Conservation (phyloP, 2,329 filamentous ascomycete genomes). For the Aureobasidium sp. region DNA sequence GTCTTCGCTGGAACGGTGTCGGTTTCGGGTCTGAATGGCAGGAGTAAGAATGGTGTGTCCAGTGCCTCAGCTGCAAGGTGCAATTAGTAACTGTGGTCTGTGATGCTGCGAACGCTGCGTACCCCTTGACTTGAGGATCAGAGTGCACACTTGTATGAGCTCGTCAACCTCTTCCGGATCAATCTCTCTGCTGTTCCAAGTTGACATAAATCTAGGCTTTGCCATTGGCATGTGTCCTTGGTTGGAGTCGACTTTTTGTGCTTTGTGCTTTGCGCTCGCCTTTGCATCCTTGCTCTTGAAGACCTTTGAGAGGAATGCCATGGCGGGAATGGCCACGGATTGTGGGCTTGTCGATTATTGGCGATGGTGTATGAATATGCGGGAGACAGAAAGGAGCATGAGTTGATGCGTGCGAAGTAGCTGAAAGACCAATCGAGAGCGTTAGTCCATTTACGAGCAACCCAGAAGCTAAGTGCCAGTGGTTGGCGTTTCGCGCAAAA, state of each 20-base stretch:
- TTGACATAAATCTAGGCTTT: conserved; percentile 75
- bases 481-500: neutral
- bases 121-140: conserved; percentile 93
- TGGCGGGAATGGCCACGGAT: conserved; percentile 18
- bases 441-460: neutral
- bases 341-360: neutral
- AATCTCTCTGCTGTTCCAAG: conserved; percentile 73
- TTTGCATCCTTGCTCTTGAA: conserved; percentile 70
- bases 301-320: conserved; percentile 52
- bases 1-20: conserved; percentile 86
- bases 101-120: conserved; percentile 26
- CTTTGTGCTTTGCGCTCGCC: conserved; percentile 48
- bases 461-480: neutral
- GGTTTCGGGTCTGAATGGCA: conserved; percentile 88
- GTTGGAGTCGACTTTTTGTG: conserved; percentile 41
- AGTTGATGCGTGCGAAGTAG: neutral
- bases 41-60: conserved; percentile 81
- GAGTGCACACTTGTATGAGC: conserved; percentile 72
- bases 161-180: conserved; percentile 88
- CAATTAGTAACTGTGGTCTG: neutral
- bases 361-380: neutral
- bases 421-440: neutral
- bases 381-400: neutral
- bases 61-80: conserved; percentile 51
- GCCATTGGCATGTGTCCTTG: conserved; percentile 44